These are phyloP conservation scores for Quercus wislizeni DNA, from an alignment of 306 rosid species.

Conservation along the genomic window DNA sequence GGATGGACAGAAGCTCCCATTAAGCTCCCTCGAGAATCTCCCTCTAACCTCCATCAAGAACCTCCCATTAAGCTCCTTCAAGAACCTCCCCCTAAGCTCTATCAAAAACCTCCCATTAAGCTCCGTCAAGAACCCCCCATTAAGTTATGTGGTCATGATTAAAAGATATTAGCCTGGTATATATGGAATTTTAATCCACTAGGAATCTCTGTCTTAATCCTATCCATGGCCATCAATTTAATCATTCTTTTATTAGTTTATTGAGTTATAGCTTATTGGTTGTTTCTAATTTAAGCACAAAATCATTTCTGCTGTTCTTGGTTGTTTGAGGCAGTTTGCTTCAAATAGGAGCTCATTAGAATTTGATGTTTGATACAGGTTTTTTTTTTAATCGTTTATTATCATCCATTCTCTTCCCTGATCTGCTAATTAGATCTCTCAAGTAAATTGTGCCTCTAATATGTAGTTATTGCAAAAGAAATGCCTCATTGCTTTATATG, in stretches of 20 bases:
- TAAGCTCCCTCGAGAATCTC: conserved; percentile 2
- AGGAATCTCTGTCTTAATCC: neutral
- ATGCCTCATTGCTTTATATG: too few relatives aligned
- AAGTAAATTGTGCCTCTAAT: too few relatives aligned
- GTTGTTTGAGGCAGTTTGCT: neutral
- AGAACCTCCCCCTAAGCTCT: too few relatives aligned
- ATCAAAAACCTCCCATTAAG: neutral
- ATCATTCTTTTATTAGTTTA: neutral
- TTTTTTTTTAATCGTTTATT: neutral
- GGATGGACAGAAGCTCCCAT: conserved; percentile 38
- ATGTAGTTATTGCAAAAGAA: too few relatives aligned
- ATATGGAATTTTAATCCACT: neutral
- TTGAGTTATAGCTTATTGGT: neutral
- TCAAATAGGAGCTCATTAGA: neutral
- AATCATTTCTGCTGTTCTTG: neutral
- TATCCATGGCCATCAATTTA: neutral
- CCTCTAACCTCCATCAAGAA: neutral
- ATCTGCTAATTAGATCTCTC: neutral
- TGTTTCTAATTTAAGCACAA: neutral
- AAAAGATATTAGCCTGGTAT: neutral
- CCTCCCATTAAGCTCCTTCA: conserved; percentile 4
- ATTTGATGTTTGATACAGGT: neutral
- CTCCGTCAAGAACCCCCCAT: conserved; percentile 1
- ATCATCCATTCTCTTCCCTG: neutral
- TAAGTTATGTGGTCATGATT: conserved; percentile 20